Evolutionary conservation across 2,329 filamentous ascomycete genomes (phyloP), one percentile per base, ranked within the genome.

Genomic region (Fusarium succisae): DNA sequence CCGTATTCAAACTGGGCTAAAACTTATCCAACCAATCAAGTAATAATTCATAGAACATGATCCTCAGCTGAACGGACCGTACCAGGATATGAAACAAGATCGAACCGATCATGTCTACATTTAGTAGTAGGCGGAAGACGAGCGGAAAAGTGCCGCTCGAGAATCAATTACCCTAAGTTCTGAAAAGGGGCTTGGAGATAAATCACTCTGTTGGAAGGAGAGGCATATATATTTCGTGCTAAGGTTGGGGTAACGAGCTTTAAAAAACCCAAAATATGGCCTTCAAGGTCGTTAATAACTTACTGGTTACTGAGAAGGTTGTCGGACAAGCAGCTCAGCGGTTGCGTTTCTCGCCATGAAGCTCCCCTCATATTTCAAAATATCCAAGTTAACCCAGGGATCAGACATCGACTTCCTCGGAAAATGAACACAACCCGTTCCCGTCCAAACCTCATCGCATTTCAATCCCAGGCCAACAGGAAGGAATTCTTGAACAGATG

Each of bases 161-260:
- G 2, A 1, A 26, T 44, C 2, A 12, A 44, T 18, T 12, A 26
- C 10, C 10, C 43, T 26, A 18, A 44, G 43, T 44, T 12, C 10
- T 44, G 1, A 8, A 26, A 18, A 12, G n/a, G 15, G 43, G 43
- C 43, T 26, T 44, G 15, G n/a, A 26, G 4, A 12, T 13, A 44
- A 8, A 26, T 44, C 4, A 44, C 4, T 26, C 24, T 5, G 5
- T 44, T 5, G 8, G 4, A 11, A 26, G 2, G 0, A 18, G n/a
- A 44, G 12, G 4, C 6, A 24, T 26, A 44, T 44, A 8, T 18
- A 44, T 18, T 8, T 18, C 0, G 1, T 12, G 6, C 10, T 44
- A 12, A 2, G 6, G 26, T 5, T 12, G 4, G 10, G 4, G 2
- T 8, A 18, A 18, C 0, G n/a, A 44, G 1, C 10, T 4, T 1